Conservation (phyloP, 192 early-diverging fungal species). For the Glomus cerebriforme region DNA sequence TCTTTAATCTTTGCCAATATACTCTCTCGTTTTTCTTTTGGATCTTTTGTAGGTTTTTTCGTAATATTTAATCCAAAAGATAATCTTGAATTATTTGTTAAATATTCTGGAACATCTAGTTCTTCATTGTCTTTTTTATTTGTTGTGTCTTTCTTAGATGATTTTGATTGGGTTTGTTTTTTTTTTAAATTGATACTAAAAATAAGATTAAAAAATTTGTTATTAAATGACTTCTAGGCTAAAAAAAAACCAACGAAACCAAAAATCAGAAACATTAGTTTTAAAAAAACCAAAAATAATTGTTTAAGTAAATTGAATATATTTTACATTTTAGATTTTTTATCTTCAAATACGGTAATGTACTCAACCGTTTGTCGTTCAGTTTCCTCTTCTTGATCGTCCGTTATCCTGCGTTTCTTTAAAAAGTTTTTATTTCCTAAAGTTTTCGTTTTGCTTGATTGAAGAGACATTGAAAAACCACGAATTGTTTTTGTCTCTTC, state of each 20-base stretch:
- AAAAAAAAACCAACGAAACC: too few relatives aligned
- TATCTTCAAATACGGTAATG: neutral
- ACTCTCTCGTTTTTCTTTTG: neutral
- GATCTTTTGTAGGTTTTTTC: neutral
- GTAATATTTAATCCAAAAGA: neutral
- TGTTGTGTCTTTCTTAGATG: neutral
- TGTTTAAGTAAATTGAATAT: neutral
- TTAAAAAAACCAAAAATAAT: neutral
- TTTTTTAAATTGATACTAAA: neutral
- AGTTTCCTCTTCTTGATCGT: neutral
- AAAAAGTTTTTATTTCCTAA: neutral
- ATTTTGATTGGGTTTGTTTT: neutral
- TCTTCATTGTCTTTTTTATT: neutral
- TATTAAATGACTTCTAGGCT: neutral
- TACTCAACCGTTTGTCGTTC: neutral
- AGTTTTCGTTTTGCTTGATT: neutral
- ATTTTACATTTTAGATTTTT: neutral
- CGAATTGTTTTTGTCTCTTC: neutral
- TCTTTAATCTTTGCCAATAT: neutral
- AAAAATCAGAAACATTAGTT: neutral
- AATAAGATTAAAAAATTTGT: neutral
- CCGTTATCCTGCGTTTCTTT: neutral
- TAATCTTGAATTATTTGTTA: neutral
- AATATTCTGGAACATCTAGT: neutral
- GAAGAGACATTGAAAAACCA: neutral